Base-by-base conservation (phyloP, 2,329 filamentous ascomycete genomes). In the Colletotrichum sidae region DNA sequence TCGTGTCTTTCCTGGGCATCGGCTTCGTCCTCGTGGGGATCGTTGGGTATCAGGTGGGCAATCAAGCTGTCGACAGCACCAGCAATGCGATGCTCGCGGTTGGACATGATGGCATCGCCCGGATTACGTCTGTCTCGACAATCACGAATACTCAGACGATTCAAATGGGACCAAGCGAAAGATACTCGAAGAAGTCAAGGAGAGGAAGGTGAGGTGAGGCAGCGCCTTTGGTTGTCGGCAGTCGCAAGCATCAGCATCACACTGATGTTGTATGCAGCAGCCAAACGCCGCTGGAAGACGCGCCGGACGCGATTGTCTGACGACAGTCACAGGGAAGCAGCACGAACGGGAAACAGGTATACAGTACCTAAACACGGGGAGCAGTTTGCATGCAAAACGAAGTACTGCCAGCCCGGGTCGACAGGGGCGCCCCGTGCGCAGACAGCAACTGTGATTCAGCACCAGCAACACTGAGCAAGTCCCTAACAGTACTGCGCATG, bases 31-130 rank as follows among this genome's bases (percentile, higher is more conserved):
- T 93, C 89, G 69, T 86, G 81, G 45, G 87, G 84, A 68, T 89
- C 84, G 54, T 84, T 81, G 60, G 92, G 91, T 60, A 96, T 83
- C 65, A 95, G 82, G 74, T 91, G 90, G 72, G 89, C 84, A 75
- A 96, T 89, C 74, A 97, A 85, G 78, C 91, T 90, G 76, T 92
- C 88, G 75, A 96, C 89, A 76, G 92, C 93, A 77, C 89, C 89
- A 75, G 90, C 88, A 79, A 96, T 87, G 81, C 92, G 92, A 77
- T 88, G 82, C 69, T 78, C 78, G 45, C 60, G 67, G 71, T 79
- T 79, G 73, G 68, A 69, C 68, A 69, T 69, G 41, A 50, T 69
- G 50, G 62, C 62, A 66, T 69, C 52, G 55, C 64, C 49, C n/a
- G 44, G 13, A 12, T 42, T 39, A 25, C 49, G 42, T n/a, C 54